Conservation (phyloP, 1,284 basidiomycete genomes). For the Athelia sp. region DNA sequence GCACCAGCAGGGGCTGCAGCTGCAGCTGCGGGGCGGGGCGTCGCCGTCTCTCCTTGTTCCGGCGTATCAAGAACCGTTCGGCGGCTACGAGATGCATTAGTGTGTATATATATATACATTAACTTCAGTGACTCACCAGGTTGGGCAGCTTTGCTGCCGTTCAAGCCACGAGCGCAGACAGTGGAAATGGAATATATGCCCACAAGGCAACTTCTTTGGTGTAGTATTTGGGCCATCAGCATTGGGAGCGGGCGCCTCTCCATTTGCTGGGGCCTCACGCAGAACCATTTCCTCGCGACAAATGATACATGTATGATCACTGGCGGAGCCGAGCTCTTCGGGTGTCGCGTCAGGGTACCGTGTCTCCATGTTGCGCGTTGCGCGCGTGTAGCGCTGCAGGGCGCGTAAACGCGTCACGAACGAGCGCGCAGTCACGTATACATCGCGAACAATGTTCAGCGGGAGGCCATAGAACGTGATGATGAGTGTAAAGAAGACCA, state of each 20-base stretch:
- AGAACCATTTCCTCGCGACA: conserved; percentile 95
- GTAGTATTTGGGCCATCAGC: conserved; percentile 80
- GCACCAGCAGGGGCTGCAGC: conserved; percentile 22
- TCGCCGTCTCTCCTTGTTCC: conserved; percentile 18
- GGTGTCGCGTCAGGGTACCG: conserved; percentile 92
- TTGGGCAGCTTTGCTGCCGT: conserved; percentile 93
- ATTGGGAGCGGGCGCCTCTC: neutral
- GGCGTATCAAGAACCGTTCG: conserved; percentile 75
- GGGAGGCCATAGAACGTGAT: conserved; percentile 94
- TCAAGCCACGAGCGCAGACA: conserved; percentile 98
- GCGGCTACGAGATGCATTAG: conserved; percentile 47
- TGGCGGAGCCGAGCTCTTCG: conserved; percentile 76
- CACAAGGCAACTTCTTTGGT: conserved; percentile 94
- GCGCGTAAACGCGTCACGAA: conserved; percentile 87
- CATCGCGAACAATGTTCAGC: conserved; percentile 93
- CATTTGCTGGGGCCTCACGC: conserved; percentile 11
- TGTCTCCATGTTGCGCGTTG: conserved; percentile 95
- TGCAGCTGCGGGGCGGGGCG: conserved; percentile 27
- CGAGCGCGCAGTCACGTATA: conserved; percentile 91
- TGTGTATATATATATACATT: no score
- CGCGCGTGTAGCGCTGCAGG: conserved; percentile 87
- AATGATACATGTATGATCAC: conserved; percentile 95
- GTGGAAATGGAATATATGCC: conserved; percentile 98
- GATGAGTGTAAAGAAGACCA: conserved; percentile 90
- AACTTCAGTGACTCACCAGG: conserved; percentile 91